Percentiles rank a stretch among this genome's conserved stretches.
Evolutionary conservation across 306 rosid species (phyloP).

Genomic region (Benincasa hispida): DNA sequence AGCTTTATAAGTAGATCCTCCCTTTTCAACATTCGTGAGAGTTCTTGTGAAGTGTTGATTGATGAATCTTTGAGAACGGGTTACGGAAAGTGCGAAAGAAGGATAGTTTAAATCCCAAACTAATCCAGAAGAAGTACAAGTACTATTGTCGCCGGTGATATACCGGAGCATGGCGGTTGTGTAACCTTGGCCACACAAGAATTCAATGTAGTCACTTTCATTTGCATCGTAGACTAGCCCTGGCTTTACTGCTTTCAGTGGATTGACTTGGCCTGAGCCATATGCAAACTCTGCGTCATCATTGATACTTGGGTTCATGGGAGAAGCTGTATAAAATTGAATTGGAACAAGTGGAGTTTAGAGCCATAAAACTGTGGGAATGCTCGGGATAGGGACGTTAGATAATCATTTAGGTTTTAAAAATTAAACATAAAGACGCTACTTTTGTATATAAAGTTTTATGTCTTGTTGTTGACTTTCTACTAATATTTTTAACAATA

Average conservation of each 20-base stretch:
- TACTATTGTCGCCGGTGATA: slow-evolving; percentile 11
- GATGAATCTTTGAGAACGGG: background rate
- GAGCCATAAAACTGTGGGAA: no score
- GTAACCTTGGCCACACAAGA: slow-evolving; percentile 25
- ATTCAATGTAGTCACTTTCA: slow-evolving; percentile 16
- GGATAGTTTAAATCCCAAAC: slow-evolving; percentile 26
- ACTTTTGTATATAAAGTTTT: no score
- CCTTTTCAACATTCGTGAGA: slow-evolving; percentile 21
- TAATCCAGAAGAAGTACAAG: slow-evolving; percentile 3
- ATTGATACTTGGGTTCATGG: slow-evolving; percentile 13
- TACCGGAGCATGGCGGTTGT: background rate
- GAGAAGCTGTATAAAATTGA: slow-evolving; percentile 10
- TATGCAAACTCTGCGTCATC: slow-evolving; percentile 24
- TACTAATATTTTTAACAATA: no score
- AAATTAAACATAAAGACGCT: no score
- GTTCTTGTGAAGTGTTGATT: slow-evolving; percentile 16
- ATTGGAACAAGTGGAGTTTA: background rate
- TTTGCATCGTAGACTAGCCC: slow-evolving; percentile 23
- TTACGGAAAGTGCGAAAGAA: slow-evolving; percentile 17
- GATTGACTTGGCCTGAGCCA: slow-evolving; percentile 25
- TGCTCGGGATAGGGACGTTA: no score
- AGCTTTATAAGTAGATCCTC: no score
- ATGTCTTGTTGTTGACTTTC: no score
- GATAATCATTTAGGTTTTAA: no score
- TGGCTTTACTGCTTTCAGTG: slow-evolving; percentile 12